These are phyloP conservation scores for Brettanomyces bruxellensis DNA, from an alignment of 805 yeast species.

Conservation along the genomic window DNA sequence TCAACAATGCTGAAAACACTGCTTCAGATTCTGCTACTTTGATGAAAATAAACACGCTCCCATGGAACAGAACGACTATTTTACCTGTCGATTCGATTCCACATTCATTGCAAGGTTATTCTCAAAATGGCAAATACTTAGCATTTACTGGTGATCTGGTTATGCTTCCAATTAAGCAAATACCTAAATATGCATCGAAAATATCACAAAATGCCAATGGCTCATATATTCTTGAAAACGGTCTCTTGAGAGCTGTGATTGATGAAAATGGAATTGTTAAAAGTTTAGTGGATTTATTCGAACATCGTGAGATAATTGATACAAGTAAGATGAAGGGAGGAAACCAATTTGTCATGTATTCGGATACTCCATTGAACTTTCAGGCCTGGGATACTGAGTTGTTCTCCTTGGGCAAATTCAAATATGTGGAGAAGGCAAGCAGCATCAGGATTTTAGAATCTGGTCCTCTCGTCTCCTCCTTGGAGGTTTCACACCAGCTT, in stretches of 20 bases:
- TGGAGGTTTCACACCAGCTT: conserved; percentile 53
- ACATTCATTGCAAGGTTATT: not conserved
- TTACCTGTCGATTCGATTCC: conserved; percentile 19
- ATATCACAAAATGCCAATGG: conserved; percentile 31
- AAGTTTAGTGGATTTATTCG: conserved; percentile 51
- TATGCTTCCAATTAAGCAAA: conserved; percentile 15
- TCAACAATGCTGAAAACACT: conserved; percentile 7
- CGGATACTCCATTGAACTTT: conserved; percentile 84
- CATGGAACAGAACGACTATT: conserved; percentile 53
- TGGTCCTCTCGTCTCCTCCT: conserved; percentile 54
- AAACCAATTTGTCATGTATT: conserved; percentile 72
- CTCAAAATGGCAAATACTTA: conserved; percentile 12
- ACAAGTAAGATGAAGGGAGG: conserved; percentile 49
- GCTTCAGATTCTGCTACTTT: conserved; percentile 9
- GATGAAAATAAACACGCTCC: conserved; percentile 44
- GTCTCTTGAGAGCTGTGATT: conserved; percentile 48
- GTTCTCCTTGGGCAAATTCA: conserved; percentile 68
- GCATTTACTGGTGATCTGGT: conserved; percentile 12
- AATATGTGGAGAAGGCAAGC: conserved; percentile 35
- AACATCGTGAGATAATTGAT: conserved; percentile 61
- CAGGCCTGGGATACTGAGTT: conserved; percentile 98
- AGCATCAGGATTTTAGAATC: conserved; percentile 32
- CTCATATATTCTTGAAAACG: conserved; percentile 47
- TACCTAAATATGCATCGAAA: conserved; percentile 39
- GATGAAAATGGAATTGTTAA: conserved; percentile 44